These are phyloP conservation scores for Penicillium verrucosum DNA, from an alignment of 2,329 filamentous ascomycete genomes.

Conservation along the genomic window DNA sequence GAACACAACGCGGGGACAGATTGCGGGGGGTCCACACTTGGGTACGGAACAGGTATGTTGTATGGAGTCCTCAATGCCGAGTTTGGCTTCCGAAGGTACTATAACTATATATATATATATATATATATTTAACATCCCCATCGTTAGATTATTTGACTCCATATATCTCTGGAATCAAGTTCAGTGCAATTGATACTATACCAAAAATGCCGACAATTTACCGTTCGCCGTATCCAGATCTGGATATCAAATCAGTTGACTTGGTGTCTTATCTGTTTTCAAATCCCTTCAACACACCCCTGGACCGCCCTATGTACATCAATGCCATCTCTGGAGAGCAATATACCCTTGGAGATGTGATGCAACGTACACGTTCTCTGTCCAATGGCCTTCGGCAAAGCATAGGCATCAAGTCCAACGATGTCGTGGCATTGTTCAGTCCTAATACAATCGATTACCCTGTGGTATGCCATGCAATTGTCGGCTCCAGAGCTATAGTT, in stretches of 20 bases:
- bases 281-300: constrained; percentile 17
- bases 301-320: constrained; percentile 13
- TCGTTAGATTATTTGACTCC: too few species aligned
- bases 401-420: constrained; percentile 11
- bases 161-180: neutral
- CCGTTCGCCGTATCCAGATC: constrained; percentile 15
- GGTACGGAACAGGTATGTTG: neutral
- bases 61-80: neutral
- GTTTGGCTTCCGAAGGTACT: neutral
- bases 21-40: neutral
- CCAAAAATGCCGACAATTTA: constrained; percentile 18
- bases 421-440: constrained; percentile 21
- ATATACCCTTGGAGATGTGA: constrained; percentile 17
- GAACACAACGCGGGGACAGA: neutral
- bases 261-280: constrained; percentile 21
- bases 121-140: neutral
- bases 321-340: constrained; percentile 15
- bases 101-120: neutral
- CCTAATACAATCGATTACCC: constrained; percentile 23
- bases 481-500: constrained; percentile 16
- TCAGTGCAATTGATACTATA: neutral
- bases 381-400: constrained; percentile 17
- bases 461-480: constrained; percentile 14
- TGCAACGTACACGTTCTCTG: constrained; percentile 15
- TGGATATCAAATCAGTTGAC: constrained; percentile 18